Conservation (phyloP, 441 rosid genomes). For the Jatropha multifida region DNA sequence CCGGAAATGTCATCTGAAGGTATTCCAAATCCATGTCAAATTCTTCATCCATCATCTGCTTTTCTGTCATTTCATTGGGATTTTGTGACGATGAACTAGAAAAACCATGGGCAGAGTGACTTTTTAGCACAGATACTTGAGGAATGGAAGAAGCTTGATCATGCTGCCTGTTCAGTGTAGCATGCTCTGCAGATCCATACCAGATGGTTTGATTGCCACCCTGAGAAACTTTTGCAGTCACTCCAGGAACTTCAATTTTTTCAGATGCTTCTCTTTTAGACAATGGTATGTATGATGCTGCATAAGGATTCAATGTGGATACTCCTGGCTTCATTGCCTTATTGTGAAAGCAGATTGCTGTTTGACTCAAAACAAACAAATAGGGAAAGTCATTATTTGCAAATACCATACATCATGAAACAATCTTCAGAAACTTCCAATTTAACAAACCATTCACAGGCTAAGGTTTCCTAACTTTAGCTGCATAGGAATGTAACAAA, state of each 20-base stretch:
- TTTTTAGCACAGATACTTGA: slow-evolving; percentile 31
- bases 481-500: neutral
- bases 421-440: neutral
- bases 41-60: slow-evolving; percentile 53
- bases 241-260: slow-evolving; percentile 20
- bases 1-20: slow-evolving; percentile 69
- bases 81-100: slow-evolving; percentile 38
- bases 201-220: slow-evolving; percentile 32
- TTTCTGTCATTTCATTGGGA: slow-evolving; percentile 30
- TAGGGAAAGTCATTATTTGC: neutral
- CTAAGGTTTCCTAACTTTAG: neutral
- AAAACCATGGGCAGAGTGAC: slow-evolving; percentile 29
- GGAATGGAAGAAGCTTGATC: slow-evolving; percentile 28
- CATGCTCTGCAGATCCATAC: slow-evolving; percentile 32
- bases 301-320: slow-evolving; percentile 82
- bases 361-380: slow-evolving; percentile 9
- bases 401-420: neutral
- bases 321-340: slow-evolving; percentile 60
- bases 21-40: slow-evolving; percentile 72
- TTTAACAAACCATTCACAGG: neutral
- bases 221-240: slow-evolving; percentile 20
- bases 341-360: slow-evolving; percentile 6
- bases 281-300: slow-evolving; percentile 74
- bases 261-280: slow-evolving; percentile 51
- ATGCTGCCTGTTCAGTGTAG: slow-evolving; percentile 30